These are phyloP conservation scores for Xylaria flabelliformis DNA, from an alignment of 495 filamentous ascomycete genomes.

Conservation along the genomic window DNA sequence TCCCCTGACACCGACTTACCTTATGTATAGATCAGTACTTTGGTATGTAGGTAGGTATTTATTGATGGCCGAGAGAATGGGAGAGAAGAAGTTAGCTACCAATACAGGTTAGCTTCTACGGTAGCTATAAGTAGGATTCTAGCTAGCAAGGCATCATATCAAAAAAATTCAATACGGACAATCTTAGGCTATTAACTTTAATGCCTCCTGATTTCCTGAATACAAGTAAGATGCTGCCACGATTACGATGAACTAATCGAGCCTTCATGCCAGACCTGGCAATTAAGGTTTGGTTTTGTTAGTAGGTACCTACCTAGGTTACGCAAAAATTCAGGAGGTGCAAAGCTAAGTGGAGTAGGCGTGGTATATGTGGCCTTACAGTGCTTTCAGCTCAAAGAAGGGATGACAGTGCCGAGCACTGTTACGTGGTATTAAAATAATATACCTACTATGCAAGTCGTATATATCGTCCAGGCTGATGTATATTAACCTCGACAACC, in stretches of 20 bases:
- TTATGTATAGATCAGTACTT: no score
- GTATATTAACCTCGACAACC: conserved; percentile 12
- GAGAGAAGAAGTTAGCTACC: not conserved
- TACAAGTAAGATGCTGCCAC: not conserved
- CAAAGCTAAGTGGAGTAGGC: conserved; percentile 4
- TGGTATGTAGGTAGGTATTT: not conserved
- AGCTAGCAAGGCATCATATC: not conserved
- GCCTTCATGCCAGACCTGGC: not conserved
- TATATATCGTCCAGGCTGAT: conserved; percentile 8
- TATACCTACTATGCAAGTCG: conserved; percentile 15
- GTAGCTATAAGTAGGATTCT: not conserved
- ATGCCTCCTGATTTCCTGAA: not conserved
- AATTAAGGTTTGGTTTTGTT: not conserved
- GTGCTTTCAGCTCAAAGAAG: not conserved
- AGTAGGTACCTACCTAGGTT: conserved; percentile 13
- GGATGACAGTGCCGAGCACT: conserved; percentile 9
- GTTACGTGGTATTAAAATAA: not conserved
- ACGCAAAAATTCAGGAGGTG: conserved; percentile 1
- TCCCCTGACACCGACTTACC: not conserved
- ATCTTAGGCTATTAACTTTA: not conserved
- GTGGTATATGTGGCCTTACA: conserved; percentile 9
- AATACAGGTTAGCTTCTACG: no score
- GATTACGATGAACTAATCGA: not conserved
- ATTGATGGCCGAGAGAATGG: not conserved
- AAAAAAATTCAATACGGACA: not conserved